Percentiles rank a stretch among this genome's conserved stretches.
These are phyloP conservation scores for Cyclotella baltica DNA, from an alignment of 108 stramenopile genomes.

Conservation along the genomic window DNA sequence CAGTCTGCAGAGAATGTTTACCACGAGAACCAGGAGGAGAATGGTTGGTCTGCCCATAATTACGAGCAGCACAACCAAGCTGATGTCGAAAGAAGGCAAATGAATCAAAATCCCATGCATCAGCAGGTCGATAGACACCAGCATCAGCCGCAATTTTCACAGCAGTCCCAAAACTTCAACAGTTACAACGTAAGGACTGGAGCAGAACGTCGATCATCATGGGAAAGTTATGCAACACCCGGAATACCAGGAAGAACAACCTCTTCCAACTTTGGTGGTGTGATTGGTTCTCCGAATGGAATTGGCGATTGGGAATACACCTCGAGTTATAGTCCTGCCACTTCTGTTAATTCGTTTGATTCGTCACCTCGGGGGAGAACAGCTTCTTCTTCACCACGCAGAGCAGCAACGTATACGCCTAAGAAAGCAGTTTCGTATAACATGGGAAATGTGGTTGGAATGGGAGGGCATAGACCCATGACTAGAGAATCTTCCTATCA, in stretches of 20 bases:
- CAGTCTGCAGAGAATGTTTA: not conserved
- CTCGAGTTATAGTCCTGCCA: slow-evolving; percentile 11
- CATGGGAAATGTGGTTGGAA: slow-evolving; percentile 1
- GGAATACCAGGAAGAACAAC: not conserved
- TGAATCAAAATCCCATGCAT: not conserved
- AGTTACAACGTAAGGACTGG: not conserved
- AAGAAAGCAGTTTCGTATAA: not conserved
- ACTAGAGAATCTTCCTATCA: not conserved
- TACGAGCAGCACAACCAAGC: too few relatives aligned
- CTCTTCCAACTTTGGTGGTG: not conserved
- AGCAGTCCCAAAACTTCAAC: slow-evolving; percentile 1
- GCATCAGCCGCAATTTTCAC: not conserved
- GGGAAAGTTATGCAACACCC: slow-evolving; percentile 2
- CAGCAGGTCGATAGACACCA: not conserved
- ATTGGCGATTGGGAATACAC: not conserved
- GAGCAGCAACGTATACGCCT: not conserved
- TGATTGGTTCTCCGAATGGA: slow-evolving; percentile 1
- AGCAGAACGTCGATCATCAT: not conserved
- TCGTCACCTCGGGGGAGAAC: not conserved
- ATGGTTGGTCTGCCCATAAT: too few relatives aligned
- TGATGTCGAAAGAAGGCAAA: too few relatives aligned
- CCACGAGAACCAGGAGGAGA: not conserved
- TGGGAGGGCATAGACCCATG: not conserved
- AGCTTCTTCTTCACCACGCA: not conserved
- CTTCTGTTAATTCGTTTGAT: not conserved